Percentiles rank a stretch among this genome's conserved stretches.
phyloP scores from a whole-genome alignment of 345 rosid genomes.

The Nasturtium officinale region DNA sequence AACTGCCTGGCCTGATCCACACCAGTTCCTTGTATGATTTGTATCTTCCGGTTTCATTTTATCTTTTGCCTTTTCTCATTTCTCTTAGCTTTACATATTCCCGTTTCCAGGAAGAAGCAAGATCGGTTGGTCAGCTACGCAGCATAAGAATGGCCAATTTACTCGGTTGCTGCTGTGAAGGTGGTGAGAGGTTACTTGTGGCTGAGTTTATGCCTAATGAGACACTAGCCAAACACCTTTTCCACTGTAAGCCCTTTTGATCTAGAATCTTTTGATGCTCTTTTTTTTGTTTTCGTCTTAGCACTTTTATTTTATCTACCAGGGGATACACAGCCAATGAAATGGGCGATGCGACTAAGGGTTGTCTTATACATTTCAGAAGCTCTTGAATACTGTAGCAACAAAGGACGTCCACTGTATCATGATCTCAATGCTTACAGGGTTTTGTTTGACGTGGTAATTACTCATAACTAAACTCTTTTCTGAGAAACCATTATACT shows the following conservation, averaged over 20 bases:
- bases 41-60: neutral
- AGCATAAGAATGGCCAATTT: conserved; percentile 70
- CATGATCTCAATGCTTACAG: conserved; percentile 93
- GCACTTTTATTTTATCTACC: neutral
- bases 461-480: conserved; percentile 25
- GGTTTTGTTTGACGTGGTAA: conserved; percentile 83
- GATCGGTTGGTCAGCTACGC: conserved; percentile 71
- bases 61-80: neutral
- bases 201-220: conserved; percentile 86
- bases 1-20: conserved; percentile 83
- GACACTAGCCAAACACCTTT: conserved; percentile 85
- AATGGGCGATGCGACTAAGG: conserved; percentile 93
- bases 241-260: conserved; percentile 60
- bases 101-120: conserved; percentile 72
- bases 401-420: conserved; percentile 71
- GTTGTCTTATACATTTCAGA: conserved; percentile 81
- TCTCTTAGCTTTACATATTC: neutral
- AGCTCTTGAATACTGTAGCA: conserved; percentile 84
- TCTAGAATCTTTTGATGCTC: neutral
- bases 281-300: neutral
- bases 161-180: conserved; percentile 83
- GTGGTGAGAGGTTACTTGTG: conserved; percentile 74
- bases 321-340: conserved; percentile 96
- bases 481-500: neutral
- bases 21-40: conserved; percentile 64